Base-by-base conservation (phyloP, 441 rosid species). In the Aleurites moluccanus region DNA sequence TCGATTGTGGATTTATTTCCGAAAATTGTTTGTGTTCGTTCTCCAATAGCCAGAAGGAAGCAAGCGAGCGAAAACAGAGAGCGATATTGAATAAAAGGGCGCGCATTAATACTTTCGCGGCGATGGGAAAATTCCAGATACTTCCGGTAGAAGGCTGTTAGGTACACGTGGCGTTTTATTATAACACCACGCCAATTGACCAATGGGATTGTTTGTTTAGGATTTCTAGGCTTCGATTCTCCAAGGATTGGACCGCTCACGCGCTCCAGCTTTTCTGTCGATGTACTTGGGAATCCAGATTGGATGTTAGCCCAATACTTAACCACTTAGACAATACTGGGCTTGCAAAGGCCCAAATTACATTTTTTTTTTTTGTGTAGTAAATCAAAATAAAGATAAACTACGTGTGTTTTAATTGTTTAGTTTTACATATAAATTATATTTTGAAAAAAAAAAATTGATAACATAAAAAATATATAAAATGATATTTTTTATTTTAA, bases 191-290 rank as follows among this genome's bases (percentile, higher is more conserved):
- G 97, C 83, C 1, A 67, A 45, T 65, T 40, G 70, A 79, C 97
- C 97, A 94, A 92, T 92, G 67, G 81, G 85, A 91, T 80, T 87
- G 28, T 69, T 50, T 50, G n/a, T 30, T 79, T 50, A 79, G 83
- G 73, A 25, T 60, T 38, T 14, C 35, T 50, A 13, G 44, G 67
- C 5, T 64, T 77, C 38, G 67, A 50, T 14, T 45, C 5, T 45
- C 50, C 15, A 11, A 45, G 50, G 15, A 45, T 45, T 45, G 50
- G 14, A 13, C 50, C 20, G n/a, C 15, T 49, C 53, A 49, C 9
- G 57, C 10, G 57, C 21, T 6, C 7, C 3, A 11, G 23, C 2
- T 20, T 5, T 0, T n/a, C 10, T 20, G 25, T 53, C 59, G 25
- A 9, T n/a, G 25, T 18, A 9, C 1, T 18, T 53, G 10, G 25